Conservation (phyloP, 2,329 filamentous ascomycete species). For the Colletotrichum tamarilloi region DNA sequence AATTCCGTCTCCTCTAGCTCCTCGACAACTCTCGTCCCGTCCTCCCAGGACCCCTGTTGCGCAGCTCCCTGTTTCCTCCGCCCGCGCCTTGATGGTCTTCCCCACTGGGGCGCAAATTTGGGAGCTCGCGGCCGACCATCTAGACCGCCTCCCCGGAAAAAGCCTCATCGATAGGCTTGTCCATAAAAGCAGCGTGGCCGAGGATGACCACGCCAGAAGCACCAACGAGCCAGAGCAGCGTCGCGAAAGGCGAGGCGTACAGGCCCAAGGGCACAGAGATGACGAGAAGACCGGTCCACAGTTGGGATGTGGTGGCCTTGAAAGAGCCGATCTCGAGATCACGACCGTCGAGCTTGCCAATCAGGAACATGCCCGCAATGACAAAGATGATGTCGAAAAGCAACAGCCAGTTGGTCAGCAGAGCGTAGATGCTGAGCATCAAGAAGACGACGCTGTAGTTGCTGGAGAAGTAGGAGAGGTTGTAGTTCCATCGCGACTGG, state of each 20-base stretch:
- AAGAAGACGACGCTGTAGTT: slow-evolving; percentile 96
- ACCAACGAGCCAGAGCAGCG: slow-evolving; percentile 94
- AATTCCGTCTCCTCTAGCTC: slow-evolving; percentile 71
- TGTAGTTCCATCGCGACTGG: slow-evolving; percentile 96
- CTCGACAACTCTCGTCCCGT: slow-evolving; percentile 67
- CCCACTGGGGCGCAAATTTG: slow-evolving; percentile 91
- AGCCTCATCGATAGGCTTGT: slow-evolving; percentile 99
- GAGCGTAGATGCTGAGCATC: slow-evolving; percentile 95
- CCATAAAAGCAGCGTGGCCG: slow-evolving; percentile 94
- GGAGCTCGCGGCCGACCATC: slow-evolving; percentile 99
- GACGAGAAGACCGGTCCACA: slow-evolving; percentile 89
- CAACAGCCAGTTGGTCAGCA: slow-evolving; percentile 87
- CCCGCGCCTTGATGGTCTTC: slow-evolving; percentile 97
- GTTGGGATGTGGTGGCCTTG: slow-evolving; percentile 88
- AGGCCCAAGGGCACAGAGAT: slow-evolving; percentile 87
- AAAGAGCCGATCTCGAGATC: slow-evolving; percentile 89
- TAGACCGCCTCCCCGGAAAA: slow-evolving; percentile 99
- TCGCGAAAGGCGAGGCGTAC: slow-evolving; percentile 84
- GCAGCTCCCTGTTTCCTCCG: slow-evolving; percentile 68
- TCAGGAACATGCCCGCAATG: slow-evolving; percentile 87
- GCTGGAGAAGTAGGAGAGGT: slow-evolving; percentile 95
- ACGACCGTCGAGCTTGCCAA: slow-evolving; percentile 87
- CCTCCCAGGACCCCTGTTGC: slow-evolving; percentile 52
- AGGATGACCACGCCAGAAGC: slow-evolving; percentile 93
- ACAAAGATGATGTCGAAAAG: slow-evolving; percentile 95